Evolutionary conservation across 2,329 filamentous ascomycete species (phyloP).

Genomic region (Huntiella savannae): DNA sequence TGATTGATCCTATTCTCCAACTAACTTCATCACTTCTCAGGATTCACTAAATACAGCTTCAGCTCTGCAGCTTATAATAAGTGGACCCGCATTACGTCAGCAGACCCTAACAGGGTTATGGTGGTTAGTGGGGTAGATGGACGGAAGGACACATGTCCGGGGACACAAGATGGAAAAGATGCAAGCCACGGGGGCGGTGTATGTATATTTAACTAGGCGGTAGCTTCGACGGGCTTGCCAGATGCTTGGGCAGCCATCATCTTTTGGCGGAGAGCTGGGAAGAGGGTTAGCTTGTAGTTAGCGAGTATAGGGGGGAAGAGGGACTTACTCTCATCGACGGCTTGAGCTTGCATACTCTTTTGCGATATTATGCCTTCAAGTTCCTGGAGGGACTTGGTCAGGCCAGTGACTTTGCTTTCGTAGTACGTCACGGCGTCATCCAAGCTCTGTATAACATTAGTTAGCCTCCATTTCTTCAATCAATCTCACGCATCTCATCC

Average conservation of each 20-base stretch:
- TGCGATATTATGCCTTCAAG: slow-evolving; percentile 37
- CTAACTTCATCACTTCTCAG: too few species aligned
- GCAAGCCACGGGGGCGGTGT: background rate
- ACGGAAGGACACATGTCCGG: too few species aligned
- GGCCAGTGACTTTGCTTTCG: slow-evolving; percentile 33
- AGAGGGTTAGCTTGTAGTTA: slow-evolving; percentile 6
- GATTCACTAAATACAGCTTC: too few species aligned
- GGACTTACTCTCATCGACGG: slow-evolving; percentile 67
- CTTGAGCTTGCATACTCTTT: slow-evolving; percentile 68
- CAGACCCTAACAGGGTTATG: too few species aligned
- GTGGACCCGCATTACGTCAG: too few species aligned
- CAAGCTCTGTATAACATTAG: slow-evolving; percentile 22
- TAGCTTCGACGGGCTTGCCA: background rate
- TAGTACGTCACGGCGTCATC: slow-evolving; percentile 38
- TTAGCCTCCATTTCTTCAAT: background rate
- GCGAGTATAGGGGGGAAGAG: background rate
- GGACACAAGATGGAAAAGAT: too few species aligned
- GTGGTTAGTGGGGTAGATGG: too few species aligned
- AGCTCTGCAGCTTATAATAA: too few species aligned
- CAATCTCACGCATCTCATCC: background rate
- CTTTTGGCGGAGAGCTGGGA: slow-evolving; percentile 22
- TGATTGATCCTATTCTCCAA: too few species aligned
- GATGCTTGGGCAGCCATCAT: slow-evolving; percentile 16
- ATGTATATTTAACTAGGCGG: background rate
- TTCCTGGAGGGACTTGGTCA: slow-evolving; percentile 34